These are phyloP conservation scores for Trametes polyzona DNA, from an alignment of 1,284 basidiomycete species.

Conservation along the genomic window DNA sequence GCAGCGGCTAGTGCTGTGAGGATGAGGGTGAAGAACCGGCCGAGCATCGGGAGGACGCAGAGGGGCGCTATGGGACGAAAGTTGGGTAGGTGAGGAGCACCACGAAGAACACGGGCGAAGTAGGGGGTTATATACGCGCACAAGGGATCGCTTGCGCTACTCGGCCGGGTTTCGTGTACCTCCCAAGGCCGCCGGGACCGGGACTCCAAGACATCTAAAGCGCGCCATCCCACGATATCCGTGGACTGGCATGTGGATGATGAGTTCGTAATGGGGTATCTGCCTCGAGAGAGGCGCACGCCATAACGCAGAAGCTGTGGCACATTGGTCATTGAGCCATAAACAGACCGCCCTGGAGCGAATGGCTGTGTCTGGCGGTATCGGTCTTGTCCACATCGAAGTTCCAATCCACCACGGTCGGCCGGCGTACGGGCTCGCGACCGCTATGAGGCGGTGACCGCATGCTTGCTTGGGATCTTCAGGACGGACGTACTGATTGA, in stretches of 20 bases:
- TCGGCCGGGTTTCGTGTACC: background rate
- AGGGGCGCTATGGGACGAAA: background rate
- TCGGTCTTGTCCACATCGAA: background rate
- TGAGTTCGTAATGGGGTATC: background rate
- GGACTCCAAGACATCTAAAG: background rate
- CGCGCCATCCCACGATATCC: slow-evolving; percentile 10
- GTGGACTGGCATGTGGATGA: background rate
- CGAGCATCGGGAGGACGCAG: slow-evolving; percentile 12
- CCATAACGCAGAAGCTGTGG: background rate
- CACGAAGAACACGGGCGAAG: background rate
- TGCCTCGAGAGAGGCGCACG: background rate
- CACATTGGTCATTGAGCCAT: slow-evolving; percentile 3
- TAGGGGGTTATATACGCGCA: slow-evolving; percentile 13
- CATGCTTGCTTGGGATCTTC: background rate
- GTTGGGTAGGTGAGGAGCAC: background rate
- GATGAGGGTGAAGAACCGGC: slow-evolving; percentile 16
- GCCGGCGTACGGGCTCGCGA: background rate
- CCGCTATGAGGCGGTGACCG: background rate
- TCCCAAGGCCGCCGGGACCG: background rate
- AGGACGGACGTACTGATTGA: slow-evolving; percentile 4
- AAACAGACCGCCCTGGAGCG: background rate
- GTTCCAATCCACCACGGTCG: slow-evolving; percentile 4
- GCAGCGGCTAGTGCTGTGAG: slow-evolving; percentile 18
- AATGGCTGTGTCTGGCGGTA: background rate
- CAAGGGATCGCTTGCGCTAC: background rate